A percentile compares a stretch with the other conserved stretches of the same genome.
Evolutionary conservation across 73 alveolate species (phyloP).

Genomic region (Uronychia setigera): DNA sequence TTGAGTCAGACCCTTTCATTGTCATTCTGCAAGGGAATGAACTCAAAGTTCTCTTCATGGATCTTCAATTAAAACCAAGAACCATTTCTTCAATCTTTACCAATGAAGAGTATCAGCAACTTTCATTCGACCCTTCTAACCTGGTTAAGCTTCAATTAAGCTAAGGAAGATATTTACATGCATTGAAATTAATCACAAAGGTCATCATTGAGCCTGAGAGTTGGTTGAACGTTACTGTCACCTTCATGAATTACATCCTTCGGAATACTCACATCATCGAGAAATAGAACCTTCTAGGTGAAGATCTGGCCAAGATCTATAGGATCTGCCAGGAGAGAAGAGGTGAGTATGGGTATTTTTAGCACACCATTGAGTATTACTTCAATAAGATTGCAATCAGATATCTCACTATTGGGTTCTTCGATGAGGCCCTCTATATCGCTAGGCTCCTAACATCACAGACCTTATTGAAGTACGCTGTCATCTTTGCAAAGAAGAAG

Average conservation of each 20-base stretch:
- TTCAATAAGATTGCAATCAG: constrained; percentile 39
- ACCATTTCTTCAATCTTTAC: background rate
- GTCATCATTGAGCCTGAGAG: constrained; percentile 29
- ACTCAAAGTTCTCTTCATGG: background rate
- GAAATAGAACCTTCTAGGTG: constrained; percentile 4
- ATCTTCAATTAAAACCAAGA: background rate
- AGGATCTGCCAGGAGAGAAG: constrained; percentile 15
- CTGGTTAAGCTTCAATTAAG: background rate
- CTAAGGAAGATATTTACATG: constrained; percentile 6
- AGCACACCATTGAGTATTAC: constrained; percentile 52
- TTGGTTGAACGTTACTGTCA: constrained; percentile 24
- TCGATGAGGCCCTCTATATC: constrained; percentile 48
- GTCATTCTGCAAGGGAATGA: background rate
- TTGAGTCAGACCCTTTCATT: background rate
- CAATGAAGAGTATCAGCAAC: background rate
- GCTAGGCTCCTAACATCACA: constrained; percentile 6
- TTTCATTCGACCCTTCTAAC: background rate
- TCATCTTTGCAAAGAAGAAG: too few relatives aligned
- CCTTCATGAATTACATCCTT: constrained; percentile 28
- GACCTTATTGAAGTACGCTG: too few relatives aligned
- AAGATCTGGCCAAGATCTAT: constrained; percentile 25
- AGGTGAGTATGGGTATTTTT: constrained; percentile 46
- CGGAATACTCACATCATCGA: constrained; percentile 9
- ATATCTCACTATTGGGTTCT: constrained; percentile 45
- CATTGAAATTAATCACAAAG: background rate